Evolutionary conservation across 257 asterid species (phyloP), one percentile per base, ranked within the genome.

Genomic region (Paulownia fortunei): DNA sequence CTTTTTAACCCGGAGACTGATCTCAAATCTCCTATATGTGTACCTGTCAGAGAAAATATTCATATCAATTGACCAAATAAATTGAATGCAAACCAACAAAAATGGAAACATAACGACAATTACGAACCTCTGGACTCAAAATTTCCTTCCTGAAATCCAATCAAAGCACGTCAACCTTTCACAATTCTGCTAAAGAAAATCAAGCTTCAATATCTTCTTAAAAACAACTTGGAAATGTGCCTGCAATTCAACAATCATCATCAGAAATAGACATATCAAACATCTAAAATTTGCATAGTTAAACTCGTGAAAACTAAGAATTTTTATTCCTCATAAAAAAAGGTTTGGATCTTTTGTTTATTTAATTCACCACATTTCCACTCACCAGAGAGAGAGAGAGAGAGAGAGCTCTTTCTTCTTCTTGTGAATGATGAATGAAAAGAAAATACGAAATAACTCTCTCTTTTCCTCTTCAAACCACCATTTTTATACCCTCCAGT

Each of bases 401-500:
- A 46, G 58, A 71, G 72, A 83, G 59, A 76, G 79, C 80, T 72
- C 4, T 77, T 76, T 73, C 76, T 60, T 73, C 82, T 78, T 82
- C 81, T 77, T 83, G 72, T 36, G 71, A 77, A 74, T 12, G 85
- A 76, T 55, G 58, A 74, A 73, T 26, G 52, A 75, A 73, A 83
- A 55, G 76, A 79, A 70, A 80, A 75, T 26, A 74, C 74, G 84
- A 76, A 84, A 85, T 73, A 41, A 62, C 76, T 71, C 87, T 71
- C 87, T 51, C n/a, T 56, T 77, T 68, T 75, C 70, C 88, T 80
- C 84, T 79, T 80, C 82, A 60, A 83, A 69, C 87, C 86, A 80
- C 83, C 86, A 84, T 64, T 82, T 87, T 86, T 87, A 86, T 84
- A 84, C 87, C 84, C 72, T 69, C 69, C 80, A 49, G 78, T 76